Evolutionary conservation across 1,284 basidiomycete genomes (phyloP).

Genomic region (Bjerkandera adusta): DNA sequence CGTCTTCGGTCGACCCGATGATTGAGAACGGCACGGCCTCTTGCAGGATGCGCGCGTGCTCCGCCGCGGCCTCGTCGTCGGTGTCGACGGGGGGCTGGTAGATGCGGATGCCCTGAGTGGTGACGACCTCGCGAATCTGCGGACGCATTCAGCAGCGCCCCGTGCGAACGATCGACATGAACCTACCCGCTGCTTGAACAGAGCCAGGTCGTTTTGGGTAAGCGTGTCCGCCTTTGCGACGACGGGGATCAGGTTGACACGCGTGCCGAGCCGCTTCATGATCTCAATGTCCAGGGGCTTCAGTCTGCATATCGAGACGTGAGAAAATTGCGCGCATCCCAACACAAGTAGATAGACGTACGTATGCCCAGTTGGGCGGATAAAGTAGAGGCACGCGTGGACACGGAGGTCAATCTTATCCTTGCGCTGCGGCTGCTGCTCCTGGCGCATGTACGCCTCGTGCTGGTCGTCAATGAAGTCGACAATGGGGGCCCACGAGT

Average conservation of each 20-base stretch:
- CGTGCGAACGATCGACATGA: slow-evolving; percentile 2
- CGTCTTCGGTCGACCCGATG: slow-evolving; percentile 96
- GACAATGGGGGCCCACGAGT: slow-evolving; percentile 97
- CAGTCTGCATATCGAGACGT: slow-evolving; percentile 49
- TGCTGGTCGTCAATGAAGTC: slow-evolving; percentile 99
- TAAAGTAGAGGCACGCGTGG: slow-evolving; percentile 98
- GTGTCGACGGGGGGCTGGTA: slow-evolving; percentile 92
- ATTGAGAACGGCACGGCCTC: slow-evolving; percentile 98
- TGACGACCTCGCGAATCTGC: slow-evolving; percentile 88
- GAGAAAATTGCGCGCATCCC: no score
- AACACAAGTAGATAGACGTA: slow-evolving; percentile 40
- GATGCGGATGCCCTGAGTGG: slow-evolving; percentile 90
- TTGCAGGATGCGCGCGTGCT: slow-evolving; percentile 85
- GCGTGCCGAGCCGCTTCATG: slow-evolving; percentile 96
- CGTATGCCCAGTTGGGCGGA: slow-evolving; percentile 96
- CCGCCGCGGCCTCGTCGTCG: slow-evolving; percentile 87
- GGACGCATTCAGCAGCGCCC: slow-evolving; percentile 10
- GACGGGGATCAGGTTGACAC: slow-evolving; percentile 98
- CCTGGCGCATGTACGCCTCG: slow-evolving; percentile 99
- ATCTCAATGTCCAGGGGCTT: slow-evolving; percentile 99
- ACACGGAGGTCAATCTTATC: slow-evolving; percentile 96
- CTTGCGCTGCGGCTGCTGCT: slow-evolving; percentile 93
- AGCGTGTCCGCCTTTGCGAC: slow-evolving; percentile 96
- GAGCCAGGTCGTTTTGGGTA: slow-evolving; percentile 87
- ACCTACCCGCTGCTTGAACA: slow-evolving; percentile 92